Evolutionary conservation across 2,329 filamentous ascomycete genomes (phyloP), one percentile per base, ranked within the genome.

Genomic region (Ceratocystis cubensis): DNA sequence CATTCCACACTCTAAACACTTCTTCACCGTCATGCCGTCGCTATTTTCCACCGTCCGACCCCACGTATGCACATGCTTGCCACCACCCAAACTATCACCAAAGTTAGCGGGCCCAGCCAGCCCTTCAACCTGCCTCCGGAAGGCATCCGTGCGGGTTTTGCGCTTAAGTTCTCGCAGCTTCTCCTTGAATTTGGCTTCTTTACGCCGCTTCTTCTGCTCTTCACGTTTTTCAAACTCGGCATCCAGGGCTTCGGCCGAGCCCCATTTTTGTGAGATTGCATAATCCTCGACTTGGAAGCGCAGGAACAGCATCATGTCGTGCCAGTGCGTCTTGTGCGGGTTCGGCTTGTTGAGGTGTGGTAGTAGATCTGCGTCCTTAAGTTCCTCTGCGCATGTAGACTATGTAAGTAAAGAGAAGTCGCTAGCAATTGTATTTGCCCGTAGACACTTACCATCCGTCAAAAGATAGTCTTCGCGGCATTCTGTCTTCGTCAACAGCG

Each of bases 261-360:
- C 94, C 94, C 94, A 99, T 77, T 96, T 96, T 70, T 84, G 85
- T 1, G 82, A 84, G 71, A 97, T 87, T 0, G 93, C 94, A 73
- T 96, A 96, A 66, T 91, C 91, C 73, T 99, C 94, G 1, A 99
- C 89, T 73, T 99, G 94, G 69, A 85, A 95, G 0, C 94, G 88
- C 25, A 99, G 80, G 74, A 94, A 99, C 1, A 99, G 82, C 87
- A 96, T 96, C 94, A 99, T 99, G 78, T 96, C 91, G 75, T 96
- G 91, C 90, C 91, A 99, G 67, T 92, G 91, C 0, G 88, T 86
- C 75, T 96, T 96, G 77, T 96, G 94, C 0, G 94, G 94, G 72
- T 99, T 99, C 1, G 94, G 93, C 44, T 87, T 87, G 65, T 89
- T 88, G 7, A 99, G 81, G 74, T 95, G 92, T 0, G 93, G 93